Conservation (phyloP, 306 rosid genomes). For the Vicia faba region DNA sequence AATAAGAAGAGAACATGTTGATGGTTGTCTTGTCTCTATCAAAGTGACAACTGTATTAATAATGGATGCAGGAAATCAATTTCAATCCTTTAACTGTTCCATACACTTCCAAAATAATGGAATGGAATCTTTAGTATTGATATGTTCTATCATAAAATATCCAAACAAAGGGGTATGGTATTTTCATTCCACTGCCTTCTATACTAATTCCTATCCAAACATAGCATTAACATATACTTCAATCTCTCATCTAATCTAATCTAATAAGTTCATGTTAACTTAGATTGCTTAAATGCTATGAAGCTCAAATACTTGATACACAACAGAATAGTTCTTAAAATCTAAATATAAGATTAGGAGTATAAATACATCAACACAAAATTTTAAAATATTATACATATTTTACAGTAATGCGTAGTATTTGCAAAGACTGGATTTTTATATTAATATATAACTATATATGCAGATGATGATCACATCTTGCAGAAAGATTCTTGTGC, state of each 20-base stretch:
- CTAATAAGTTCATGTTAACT: conserved; percentile 12
- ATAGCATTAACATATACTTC: conserved; percentile 1
- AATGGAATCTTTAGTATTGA: background rate
- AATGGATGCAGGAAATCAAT: background rate
- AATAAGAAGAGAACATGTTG: conserved; percentile 10
- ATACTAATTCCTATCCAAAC: conserved; percentile 10
- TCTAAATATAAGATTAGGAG: background rate
- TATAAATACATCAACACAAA: background rate
- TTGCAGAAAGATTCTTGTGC: background rate
- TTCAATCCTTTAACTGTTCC: conserved; percentile 3
- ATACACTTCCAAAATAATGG: conserved; percentile 1
- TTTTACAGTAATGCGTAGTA: background rate
- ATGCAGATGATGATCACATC: background rate
- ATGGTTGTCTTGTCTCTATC: conserved; percentile 34
- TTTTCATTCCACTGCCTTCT: background rate
- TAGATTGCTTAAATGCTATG: conserved; percentile 21
- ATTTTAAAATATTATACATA: background rate
- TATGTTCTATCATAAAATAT: conserved; percentile 7
- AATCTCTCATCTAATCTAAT: conserved; percentile 6
- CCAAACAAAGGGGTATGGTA: background rate
- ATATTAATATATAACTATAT: background rate
- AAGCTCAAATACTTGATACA: background rate
- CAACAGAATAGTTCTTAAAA: background rate
- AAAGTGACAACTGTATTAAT: conserved; percentile 26
- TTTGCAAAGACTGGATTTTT: background rate